Evolutionary conservation across 192 early-diverging fungal species (phyloP), one percentile per base, ranked within the genome.

Genomic region (Geranomyces variabilis): DNA sequence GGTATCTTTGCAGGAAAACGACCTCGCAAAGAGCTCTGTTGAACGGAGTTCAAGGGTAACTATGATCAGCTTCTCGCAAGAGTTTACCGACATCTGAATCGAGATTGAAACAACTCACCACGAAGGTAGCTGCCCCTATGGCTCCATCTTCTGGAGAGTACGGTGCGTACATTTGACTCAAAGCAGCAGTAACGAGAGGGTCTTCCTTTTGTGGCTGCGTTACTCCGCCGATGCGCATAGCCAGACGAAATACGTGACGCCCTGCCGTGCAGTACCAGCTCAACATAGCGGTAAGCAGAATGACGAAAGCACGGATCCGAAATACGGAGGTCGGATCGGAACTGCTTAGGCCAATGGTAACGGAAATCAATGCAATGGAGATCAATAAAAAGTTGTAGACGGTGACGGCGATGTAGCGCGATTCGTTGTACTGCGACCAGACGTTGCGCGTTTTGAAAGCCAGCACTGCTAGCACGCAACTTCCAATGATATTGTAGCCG

Each of bases 381-480:
- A 45, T 0, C 13, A 66, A 33, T 7, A 66, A 41, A 30, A 66
- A 6, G 45, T 66, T 66, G 45, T 66, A 66, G 0, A 66, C 64
- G 47, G 41, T 66, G 44, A 66, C 24, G 21, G 22, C 64, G 21
- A 66, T 66, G 22, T 48, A 66, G 12, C 47, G 21, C 44, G 44
- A 48, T 22, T 66, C 64, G 31, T 66, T 66, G 47, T 48, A 66
- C 64, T 66, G 44, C 24, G 64, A 66, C 64, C 64, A 66, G 26
- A 66, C 64, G 43, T 15, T 22, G 9, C 64, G 64, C 44, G 64
- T 66, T 47, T 66, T 43, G 45, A 66, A 48, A 7, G 64, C 34
- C 47, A 49, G 29, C 3, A 60, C 19, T 7, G 58, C 58, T 6
- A 60, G 58, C 2, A 26, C 2, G 19, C 6, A 7, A 26, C 17